Base-by-base conservation (phyloP, 495 filamentous ascomycete species). In the Durotheca rogersii region DNA sequence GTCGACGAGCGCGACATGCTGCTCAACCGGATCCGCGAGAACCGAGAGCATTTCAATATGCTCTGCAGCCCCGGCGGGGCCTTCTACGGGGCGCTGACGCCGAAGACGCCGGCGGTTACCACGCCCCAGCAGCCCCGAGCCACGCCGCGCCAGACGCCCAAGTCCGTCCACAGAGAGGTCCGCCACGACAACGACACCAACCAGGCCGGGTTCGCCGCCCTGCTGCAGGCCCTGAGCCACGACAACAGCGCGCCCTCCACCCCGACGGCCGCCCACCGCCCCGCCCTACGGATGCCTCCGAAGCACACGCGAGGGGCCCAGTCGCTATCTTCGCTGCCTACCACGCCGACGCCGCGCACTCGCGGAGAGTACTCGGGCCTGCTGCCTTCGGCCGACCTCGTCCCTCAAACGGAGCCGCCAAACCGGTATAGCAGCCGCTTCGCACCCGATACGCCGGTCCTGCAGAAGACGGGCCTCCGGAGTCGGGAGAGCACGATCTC, bases 401-500 rank as follows among this genome's bases (percentile, higher is more conserved):
- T 82, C 12, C 75, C 83, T n/a, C 72, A 74, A 47, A 77, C 72
- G 41, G 71, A 78, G 57, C 72, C 78, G n/a, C 66, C 70, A 4
- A 71, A 72, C 34, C 66, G 63, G 36, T 62, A 64, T 35, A 44
- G 50, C 11, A 61, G 54, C 48, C 49, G 53, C 43, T 55, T 64
- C 61, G 53, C 47, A 61, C 56, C 50, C 44, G 61, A 53, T 16
- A 53, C 60, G 32, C 56, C 62, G 41, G 47, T 70, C 7, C n/a
- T n/a, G n/a, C 60, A 55, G 23, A 63, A 58, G 60, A 59, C 51
- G 46, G 63, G 68, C 27, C 78, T 77, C 40, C 80, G 84, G 59
- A 88, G 88, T 60, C 78, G 87, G 36, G 89, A 95, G 57, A 93
- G 87, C 71, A 96, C 90, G 4, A 91, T 96, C 39, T 95, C 90